A percentile compares a stretch with the other conserved stretches of the same genome.
These are phyloP conservation scores for Suhomyces prunicola DNA, from an alignment of 805 yeast species.

Conservation along the genomic window DNA sequence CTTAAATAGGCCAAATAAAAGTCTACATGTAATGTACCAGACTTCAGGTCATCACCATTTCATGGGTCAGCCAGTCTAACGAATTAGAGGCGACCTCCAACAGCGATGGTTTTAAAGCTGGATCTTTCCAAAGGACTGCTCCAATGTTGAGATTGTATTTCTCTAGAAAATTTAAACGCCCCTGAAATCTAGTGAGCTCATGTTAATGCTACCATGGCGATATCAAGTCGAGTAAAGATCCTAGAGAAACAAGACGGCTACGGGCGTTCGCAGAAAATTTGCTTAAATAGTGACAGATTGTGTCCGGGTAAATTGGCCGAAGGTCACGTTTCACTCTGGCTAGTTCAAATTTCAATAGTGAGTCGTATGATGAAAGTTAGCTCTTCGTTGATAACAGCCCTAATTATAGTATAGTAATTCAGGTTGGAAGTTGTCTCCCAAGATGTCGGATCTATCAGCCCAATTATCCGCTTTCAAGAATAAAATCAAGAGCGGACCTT, in stretches of 20 bases:
- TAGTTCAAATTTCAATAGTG: background rate
- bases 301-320: constrained; percentile 1
- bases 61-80: constrained; percentile 28
- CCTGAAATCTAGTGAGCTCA: constrained; percentile 21
- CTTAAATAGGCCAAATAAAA: background rate
- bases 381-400: background rate
- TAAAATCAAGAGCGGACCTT: constrained; percentile 43
- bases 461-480: constrained; percentile 46
- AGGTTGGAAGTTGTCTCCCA: background rate
- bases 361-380: background rate
- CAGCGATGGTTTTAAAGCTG: constrained; percentile 98
- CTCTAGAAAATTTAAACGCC: constrained; percentile 21
- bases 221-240: background rate
- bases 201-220: constrained; percentile 21
- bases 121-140: constrained; percentile 14
- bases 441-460: constrained; percentile 37
- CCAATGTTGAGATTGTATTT: constrained; percentile 12
- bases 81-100: constrained; percentile 79
- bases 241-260: background rate
- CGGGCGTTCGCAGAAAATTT: background rate
- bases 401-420: background rate
- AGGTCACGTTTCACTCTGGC: background rate
- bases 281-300: background rate
- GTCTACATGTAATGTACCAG: constrained; percentile 12
- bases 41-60: constrained; percentile 21